These are phyloP conservation scores for Globisporangium barbulae DNA, from an alignment of 352 stramenopile species.

Conservation along the genomic window DNA sequence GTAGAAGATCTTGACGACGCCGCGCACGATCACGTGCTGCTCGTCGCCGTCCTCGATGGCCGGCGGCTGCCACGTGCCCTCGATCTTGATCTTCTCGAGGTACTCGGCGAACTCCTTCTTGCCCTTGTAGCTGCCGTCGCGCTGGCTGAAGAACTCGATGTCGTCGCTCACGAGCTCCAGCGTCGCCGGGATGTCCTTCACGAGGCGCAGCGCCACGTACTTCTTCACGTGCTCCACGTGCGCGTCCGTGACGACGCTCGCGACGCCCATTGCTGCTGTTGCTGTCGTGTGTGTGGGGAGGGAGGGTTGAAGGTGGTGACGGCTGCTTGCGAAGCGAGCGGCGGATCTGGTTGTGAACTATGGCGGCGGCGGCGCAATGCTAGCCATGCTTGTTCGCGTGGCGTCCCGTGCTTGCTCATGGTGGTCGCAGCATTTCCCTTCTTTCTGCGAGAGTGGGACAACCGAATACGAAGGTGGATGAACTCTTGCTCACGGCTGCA, in stretches of 20 bases:
- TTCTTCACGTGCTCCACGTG: conserved; percentile 41
- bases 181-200: conserved; percentile 36
- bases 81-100: conserved; percentile 51
- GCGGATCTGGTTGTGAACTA: conserved; percentile 7
- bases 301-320: too few species aligned
- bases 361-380: too few species aligned
- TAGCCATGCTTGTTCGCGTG: too few species aligned
- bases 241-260: conserved; percentile 24
- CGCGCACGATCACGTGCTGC: conserved; percentile 43
- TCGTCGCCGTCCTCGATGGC: conserved; percentile 42
- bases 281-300: too few species aligned
- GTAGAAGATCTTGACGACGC: conserved; percentile 52
- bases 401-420: too few species aligned
- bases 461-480: too few species aligned
- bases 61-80: conserved; percentile 36
- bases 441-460: too few species aligned
- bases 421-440: too few species aligned
- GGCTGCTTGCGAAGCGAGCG: background rate
- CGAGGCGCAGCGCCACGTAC: conserved; percentile 38
- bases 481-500: too few species aligned
- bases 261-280: conserved; percentile 26
- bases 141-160: conserved; percentile 50
- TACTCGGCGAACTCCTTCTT: conserved; percentile 40
- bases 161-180: conserved; percentile 52
- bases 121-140: conserved; percentile 41